These are phyloP conservation scores for Termitomyces sp. DNA, from an alignment of 768 basidiomycete species.

Conservation along the genomic window DNA sequence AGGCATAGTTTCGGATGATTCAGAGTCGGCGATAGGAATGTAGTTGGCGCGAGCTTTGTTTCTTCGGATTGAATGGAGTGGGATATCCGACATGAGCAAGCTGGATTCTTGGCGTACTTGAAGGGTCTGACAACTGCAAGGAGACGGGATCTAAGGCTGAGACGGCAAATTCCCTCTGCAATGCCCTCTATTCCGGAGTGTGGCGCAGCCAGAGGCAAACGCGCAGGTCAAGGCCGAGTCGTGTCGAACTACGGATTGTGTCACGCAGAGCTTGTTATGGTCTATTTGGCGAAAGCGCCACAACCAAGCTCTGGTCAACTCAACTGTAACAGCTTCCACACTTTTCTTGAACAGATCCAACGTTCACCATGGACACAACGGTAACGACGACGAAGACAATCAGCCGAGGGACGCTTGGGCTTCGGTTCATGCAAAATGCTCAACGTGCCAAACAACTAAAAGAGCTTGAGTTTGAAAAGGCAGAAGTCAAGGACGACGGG, in stretches of 20 bases:
- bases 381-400: slow-evolving; percentile 29
- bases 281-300: not conserved
- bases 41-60: slow-evolving; percentile 43
- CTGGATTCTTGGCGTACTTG: not conserved
- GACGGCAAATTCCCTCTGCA: not conserved
- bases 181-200: not conserved
- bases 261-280: slow-evolving; percentile 4
- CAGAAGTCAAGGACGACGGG: slow-evolving; percentile 55
- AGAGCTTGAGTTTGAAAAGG: slow-evolving; percentile 44
- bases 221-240: not conserved
- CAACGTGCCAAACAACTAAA: slow-evolving; percentile 47
- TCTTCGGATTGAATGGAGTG: slow-evolving; percentile 55
- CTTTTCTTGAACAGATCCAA: not conserved
- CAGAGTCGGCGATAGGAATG: slow-evolving; percentile 32
- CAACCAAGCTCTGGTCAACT: not conserved
- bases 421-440: slow-evolving; percentile 73
- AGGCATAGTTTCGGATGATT: slow-evolving; percentile 21
- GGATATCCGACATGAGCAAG: slow-evolving; percentile 61
- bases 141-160: not conserved
- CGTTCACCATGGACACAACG: slow-evolving; percentile 29
- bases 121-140: not conserved
- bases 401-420: slow-evolving; percentile 58
- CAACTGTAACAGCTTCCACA: not conserved
- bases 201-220: not conserved
- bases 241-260: not conserved